Base-by-base conservation (phyloP, 805 yeast species). In the Saccharomycopsis sp. region DNA sequence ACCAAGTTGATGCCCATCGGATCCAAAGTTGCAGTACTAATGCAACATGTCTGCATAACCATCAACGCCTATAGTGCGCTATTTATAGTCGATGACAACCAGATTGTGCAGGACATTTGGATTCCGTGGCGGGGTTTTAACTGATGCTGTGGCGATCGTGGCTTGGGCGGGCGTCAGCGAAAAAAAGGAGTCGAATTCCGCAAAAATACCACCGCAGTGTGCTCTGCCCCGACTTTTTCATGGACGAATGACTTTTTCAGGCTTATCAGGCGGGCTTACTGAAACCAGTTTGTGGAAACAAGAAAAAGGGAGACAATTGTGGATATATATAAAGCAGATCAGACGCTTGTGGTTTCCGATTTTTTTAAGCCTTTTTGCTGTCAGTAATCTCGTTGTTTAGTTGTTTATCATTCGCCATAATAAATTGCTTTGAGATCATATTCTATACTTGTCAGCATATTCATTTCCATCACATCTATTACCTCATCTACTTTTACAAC, bases 21-120 rank as follows among this genome's bases (percentile, higher is more conserved):
- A 1, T 74, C 82, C 1, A 76, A 78, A 58, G 75, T 86, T 8
- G 70, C 71, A 34, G 74, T 87, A 37, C 62, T 81, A 23, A 90
- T 91, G 2, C 89, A 87, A 67, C 94, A 87, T 67, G 72, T 82
- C 9, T 87, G 94, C 68, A 87, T 87, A 57, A 79, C 88, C 1
- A 87, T 87, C 51, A 82, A 83, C 5, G 73, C 82, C 15, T 83
- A 75, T 65, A 65, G 63, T 58, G 65, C 81, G 79, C 1, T 81
- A 79, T 85, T 71, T 66, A 72, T 84, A 1, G 71, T 79, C 9
- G 83, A 83, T 56, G 78, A 74, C 1, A 70, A 70, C 5, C 80
- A 76, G 18, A 69, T 61, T 9, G 83, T 84, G 2, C 75, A 69
- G 1, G 90, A 86, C 66, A 72, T 85, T 18, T 84, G 89, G 88